Percentiles rank a stretch among this genome's conserved stretches.
Evolutionary conservation across 108 stramenopile species (phyloP).

Genomic region (Poteriospumella lacustris): DNA sequence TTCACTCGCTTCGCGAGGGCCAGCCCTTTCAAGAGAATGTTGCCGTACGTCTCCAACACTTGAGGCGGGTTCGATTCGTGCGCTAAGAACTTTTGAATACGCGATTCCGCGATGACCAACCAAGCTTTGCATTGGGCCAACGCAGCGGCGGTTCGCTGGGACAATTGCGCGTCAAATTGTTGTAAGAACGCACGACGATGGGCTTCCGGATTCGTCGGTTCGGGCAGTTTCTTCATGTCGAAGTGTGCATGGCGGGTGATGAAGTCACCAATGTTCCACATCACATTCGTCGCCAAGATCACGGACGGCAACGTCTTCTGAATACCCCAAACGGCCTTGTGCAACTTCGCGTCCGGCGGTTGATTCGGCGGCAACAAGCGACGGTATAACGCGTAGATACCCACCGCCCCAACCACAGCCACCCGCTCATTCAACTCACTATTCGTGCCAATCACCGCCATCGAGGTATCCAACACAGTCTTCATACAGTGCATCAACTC

Average conservation of each 20-base stretch:
- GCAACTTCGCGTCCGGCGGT: conserved; percentile 18
- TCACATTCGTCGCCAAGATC: not conserved
- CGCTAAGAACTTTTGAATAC: not conserved
- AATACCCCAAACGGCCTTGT: conserved; percentile 12
- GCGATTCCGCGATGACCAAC: conserved; percentile 16
- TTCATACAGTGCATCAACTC: conserved; percentile 16
- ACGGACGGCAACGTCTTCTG: conserved; percentile 16
- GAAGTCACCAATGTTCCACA: not conserved
- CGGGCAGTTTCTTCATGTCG: conserved; percentile 14
- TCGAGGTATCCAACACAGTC: conserved; percentile 1
- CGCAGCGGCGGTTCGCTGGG: not conserved
- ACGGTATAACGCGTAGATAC: conserved; percentile 19
- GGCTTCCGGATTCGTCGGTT: conserved; percentile 4
- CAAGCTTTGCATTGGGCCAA: conserved; percentile 27
- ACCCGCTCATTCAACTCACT: conserved; percentile 5
- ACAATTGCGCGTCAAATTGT: conserved; percentile 10
- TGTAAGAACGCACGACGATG: not conserved
- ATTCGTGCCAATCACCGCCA: conserved; percentile 24
- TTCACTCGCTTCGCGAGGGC: not conserved
- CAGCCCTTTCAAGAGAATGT: conserved; percentile 19
- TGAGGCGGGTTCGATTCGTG: not conserved
- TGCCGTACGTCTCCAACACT: not conserved
- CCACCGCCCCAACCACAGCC: not conserved
- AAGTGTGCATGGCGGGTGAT: not conserved
- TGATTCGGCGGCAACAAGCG: not conserved